Evolutionary conservation across 805 yeast species (phyloP).

Genomic region (Metschnikowia koreensis): DNA sequence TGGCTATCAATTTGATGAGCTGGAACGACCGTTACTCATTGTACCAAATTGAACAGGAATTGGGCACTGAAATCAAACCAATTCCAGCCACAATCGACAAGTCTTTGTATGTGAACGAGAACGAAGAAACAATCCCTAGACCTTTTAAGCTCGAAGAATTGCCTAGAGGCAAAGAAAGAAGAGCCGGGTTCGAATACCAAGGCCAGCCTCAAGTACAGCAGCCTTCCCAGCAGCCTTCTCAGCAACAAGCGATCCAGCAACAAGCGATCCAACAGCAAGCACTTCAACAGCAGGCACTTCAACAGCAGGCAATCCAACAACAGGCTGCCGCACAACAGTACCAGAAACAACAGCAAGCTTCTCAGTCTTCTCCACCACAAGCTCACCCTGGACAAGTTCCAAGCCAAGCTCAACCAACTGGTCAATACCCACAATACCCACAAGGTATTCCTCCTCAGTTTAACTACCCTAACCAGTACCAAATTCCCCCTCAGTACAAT

Average conservation of each 20-base stretch:
- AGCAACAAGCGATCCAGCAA: neutral
- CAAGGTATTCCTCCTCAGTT: slow-evolving; percentile 15
- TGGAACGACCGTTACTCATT: slow-evolving; percentile 95
- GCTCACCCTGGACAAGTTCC: slow-evolving; percentile 9
- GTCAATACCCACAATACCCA: slow-evolving; percentile 15
- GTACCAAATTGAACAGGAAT: slow-evolving; percentile 93
- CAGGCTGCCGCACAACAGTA: slow-evolving; percentile 20
- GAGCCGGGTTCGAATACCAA: slow-evolving; percentile 35
- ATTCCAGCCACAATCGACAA: slow-evolving; percentile 93
- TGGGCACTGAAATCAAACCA: slow-evolving; percentile 96
- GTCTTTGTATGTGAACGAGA: slow-evolving; percentile 82
- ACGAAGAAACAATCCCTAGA: slow-evolving; percentile 72
- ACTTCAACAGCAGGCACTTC: slow-evolving; percentile 9
- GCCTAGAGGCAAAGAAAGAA: slow-evolving; percentile 43
- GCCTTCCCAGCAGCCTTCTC: slow-evolving; percentile 1
- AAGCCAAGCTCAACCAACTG: slow-evolving; percentile 29
- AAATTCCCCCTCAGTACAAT: slow-evolving; percentile 24
- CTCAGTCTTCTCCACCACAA: slow-evolving; percentile 5
- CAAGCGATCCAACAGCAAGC: slow-evolving; percentile 5
- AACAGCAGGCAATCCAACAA: slow-evolving; percentile 14
- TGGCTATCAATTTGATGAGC: slow-evolving; percentile 93
- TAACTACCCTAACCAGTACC: slow-evolving; percentile 22
- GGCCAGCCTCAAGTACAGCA: slow-evolving; percentile 38
- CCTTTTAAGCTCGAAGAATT: slow-evolving; percentile 77
- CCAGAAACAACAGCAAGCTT: slow-evolving; percentile 15